Base-by-base conservation (phyloP, 2,329 filamentous ascomycete species). In the Myriosclerotinia duriaeana region DNA sequence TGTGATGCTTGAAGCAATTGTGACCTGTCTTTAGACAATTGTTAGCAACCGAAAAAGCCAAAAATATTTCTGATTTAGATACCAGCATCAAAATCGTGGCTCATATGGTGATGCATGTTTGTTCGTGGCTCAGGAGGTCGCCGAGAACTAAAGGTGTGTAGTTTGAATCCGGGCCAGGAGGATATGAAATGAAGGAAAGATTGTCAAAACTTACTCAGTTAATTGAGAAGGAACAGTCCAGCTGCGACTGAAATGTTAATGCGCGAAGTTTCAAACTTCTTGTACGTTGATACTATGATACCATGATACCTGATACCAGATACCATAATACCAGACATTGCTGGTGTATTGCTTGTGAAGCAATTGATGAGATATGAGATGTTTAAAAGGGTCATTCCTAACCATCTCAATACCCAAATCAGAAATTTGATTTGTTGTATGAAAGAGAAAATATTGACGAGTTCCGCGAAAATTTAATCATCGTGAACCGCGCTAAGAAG, bases 21-120 rank as follows among this genome's bases (percentile, higher is more conserved):
- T 42, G 3, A 42, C 30, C 64, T 55, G 15, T 46, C 64, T 54
- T 30, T 7, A 54, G 20, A n/a, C 15, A 53, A 38, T 15, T 9
- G 64, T 72, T 61, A 72, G 69, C 59, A 70, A 70, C 67, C 70
- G 68, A 60, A 67, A 63, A 66, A 4, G 2, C 3, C 55, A 66
- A 56, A 56, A 55, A 64, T 64, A 48, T 68, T 60, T 22, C 64
- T 69, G 72, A 42, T 62, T 7, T 30, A 56, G 12, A 42, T 34
- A 36, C 38, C n/a, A 26, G 58, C 30, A 48, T 42, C 55, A 44
- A 67, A 34, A 36, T 64, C 54, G 65, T 74, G 80, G 79, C 87
- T 85, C 87, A 89, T 87, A 89, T 89, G 87, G 87, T 89, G 88
- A 86, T 89, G 87, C 87, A 89, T 89, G 87, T 89, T 83, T 74